A percentile compares a stretch with the other conserved stretches of the same genome.
These are phyloP conservation scores for Apophysomyces sp. DNA, from an alignment of 371 early-diverging fungal genomes.

Conservation along the genomic window DNA sequence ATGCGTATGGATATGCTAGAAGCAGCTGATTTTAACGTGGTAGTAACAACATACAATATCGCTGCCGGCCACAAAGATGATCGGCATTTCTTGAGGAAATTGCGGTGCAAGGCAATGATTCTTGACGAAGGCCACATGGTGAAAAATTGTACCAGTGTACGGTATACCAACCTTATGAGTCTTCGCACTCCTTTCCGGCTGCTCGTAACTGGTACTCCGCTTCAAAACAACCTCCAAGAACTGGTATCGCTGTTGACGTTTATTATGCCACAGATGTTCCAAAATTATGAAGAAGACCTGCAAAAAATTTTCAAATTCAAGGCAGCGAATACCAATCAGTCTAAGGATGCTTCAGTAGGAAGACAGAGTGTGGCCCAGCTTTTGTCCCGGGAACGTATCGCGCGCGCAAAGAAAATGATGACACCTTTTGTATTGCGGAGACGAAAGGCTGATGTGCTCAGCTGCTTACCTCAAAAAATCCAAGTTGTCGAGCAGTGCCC, in stretches of 20 bases:
- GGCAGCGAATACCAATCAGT: conserved; percentile 12
- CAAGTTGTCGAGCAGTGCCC: conserved; percentile 47
- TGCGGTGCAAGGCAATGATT: conserved; percentile 65
- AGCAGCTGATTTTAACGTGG: conserved; percentile 40
- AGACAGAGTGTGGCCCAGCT: conserved; percentile 29
- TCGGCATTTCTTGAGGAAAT: conserved; percentile 66
- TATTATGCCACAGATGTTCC: conserved; percentile 89
- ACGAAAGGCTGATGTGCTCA: conserved; percentile 69
- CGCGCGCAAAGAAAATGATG: conserved; percentile 74
- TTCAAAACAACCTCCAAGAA: conserved; percentile 91
- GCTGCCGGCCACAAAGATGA: conserved; percentile 75
- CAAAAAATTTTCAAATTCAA: conserved; percentile 58
- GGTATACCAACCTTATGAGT: conserved; percentile 80
- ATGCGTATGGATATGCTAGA: conserved; percentile 46
- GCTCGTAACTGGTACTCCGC: conserved; percentile 73
- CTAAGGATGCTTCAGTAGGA: background rate
- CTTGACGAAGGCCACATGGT: conserved; percentile 97
- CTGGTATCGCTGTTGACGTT: conserved; percentile 86
- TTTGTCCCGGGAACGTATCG: conserved; percentile 60
- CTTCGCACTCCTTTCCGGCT: conserved; percentile 62
- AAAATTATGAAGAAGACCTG: conserved; percentile 54
- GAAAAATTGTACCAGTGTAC: conserved; percentile 76
- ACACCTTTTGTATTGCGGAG: conserved; percentile 80
- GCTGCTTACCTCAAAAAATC: conserved; percentile 66
- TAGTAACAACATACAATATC: conserved; percentile 77